Evolutionary conservation across 805 yeast species (phyloP), one percentile per base, ranked within the genome.

Genomic region (Saturnispora serradocipensis): DNA sequence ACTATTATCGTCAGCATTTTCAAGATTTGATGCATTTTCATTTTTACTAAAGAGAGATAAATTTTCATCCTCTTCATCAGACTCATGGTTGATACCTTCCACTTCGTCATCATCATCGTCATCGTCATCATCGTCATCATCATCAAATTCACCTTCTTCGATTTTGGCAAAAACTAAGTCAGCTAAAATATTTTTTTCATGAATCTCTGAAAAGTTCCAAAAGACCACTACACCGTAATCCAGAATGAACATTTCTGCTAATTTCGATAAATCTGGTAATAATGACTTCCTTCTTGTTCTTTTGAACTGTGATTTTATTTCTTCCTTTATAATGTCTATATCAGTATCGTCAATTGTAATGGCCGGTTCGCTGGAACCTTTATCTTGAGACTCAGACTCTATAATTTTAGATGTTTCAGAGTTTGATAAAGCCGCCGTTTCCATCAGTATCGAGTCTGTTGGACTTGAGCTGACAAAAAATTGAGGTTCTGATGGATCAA

Each of bases 201-300:
- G 97, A 7, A 79, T 73, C 63, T 89, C 97, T 2, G 91, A 81
- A 59, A 93, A 89, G 62, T 93, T 93, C 99, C 99, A 93, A 62
- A 93, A 90, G 20, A 93, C 97, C n/a, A 93, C 88, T 13, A 91
- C 95, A 20, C 99, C 99, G 64, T 93, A 93, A 49, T 81, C 82
- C 64, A 91, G 81, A 13, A 93, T 78, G 61, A 93, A 93, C 73
- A 93, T 76, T 61, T 91, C 98, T 0, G 97, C 91, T 63, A 83
- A 87, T 56, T 78, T 79, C 3, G 77, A 68, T 47, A 76, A 70
- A 53, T 80, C 81, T 0, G 74, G 69, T n/a, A 62, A 48, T 5
- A 64, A 55, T 7, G 44, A 44, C 47, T 54, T 58, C 40, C 58
- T 54, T 43, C 48, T 45, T 9, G 22, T 38, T 32, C 32, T 47